These are phyloP conservation scores for Euryodendron excelsum DNA, from an alignment of 148 eudicot genomes.

Conservation along the genomic window DNA sequence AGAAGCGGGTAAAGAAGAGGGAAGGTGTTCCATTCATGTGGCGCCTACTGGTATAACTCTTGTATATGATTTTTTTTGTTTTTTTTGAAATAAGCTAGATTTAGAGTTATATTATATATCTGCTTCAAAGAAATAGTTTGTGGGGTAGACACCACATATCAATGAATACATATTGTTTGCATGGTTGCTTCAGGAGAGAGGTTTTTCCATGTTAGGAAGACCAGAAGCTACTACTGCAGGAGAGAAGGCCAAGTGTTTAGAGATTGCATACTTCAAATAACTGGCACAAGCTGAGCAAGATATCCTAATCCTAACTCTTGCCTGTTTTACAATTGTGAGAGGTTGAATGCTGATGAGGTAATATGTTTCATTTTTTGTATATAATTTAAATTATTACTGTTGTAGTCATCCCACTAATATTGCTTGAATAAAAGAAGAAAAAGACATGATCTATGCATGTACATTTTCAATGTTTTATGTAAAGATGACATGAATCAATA, in stretches of 20 bases:
- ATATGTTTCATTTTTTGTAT: not conserved
- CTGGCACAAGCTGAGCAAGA: not conserved
- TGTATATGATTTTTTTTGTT: no score
- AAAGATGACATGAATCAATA: not conserved
- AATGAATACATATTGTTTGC: not conserved
- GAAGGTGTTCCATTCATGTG: slow-evolving; percentile 74
- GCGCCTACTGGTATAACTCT: slow-evolving; percentile 60
- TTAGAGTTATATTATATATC: no score
- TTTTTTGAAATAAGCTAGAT: no score
- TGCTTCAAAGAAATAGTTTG: not conserved
- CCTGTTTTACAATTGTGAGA: not conserved
- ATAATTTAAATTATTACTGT: not conserved
- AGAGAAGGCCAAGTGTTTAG: slow-evolving; percentile 53
- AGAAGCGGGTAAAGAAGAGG: slow-evolving; percentile 50
- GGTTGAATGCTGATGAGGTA: not conserved
- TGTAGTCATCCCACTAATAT: not conserved
- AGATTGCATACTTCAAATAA: slow-evolving; percentile 47
- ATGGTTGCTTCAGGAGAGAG: slow-evolving; percentile 56
- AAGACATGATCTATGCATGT: no score
- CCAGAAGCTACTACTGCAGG: slow-evolving; percentile 52
- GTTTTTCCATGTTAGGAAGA: slow-evolving; percentile 42
- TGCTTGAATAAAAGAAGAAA: not conserved
- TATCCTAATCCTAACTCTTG: not conserved
- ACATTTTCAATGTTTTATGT: not conserved
- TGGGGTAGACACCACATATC: not conserved